Evolutionary conservation across 2,329 filamentous ascomycete genomes (phyloP).

Genomic region (Teratosphaeria zuluensis): DNA sequence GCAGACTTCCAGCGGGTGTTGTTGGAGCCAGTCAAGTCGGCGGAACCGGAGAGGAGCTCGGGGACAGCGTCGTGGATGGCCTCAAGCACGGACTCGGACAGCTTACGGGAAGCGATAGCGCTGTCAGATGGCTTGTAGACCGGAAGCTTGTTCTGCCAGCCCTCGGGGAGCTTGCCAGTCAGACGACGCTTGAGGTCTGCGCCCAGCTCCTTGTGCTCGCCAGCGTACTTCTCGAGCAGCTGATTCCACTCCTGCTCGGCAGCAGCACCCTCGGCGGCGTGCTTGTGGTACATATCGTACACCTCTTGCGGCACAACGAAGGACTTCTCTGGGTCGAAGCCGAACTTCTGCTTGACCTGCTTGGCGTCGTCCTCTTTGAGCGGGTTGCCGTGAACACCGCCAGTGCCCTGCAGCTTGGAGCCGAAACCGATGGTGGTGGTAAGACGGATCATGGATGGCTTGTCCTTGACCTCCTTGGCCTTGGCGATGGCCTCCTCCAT

Average conservation of each 20-base stretch:
- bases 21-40: constrained; percentile 97
- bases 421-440: constrained; percentile 96
- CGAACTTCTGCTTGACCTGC: constrained; percentile 88
- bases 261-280: constrained; percentile 74
- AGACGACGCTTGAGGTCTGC: constrained; percentile 75
- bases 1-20: constrained; percentile 97
- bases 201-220: constrained; percentile 67
- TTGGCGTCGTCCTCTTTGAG: constrained; percentile 91
- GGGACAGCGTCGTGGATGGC: constrained; percentile 76
- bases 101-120: constrained; percentile 86
- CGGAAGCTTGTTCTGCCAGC: constrained; percentile 91
- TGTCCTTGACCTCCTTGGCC: constrained; percentile 82
- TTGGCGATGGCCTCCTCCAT: constrained; percentile 84
- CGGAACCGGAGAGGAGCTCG: constrained; percentile 90
- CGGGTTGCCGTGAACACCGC: constrained; percentile 90
- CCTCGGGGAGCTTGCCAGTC: constrained; percentile 75
- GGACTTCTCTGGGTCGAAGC: constrained; percentile 87
- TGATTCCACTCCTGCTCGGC: constrained; percentile 92
- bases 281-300: constrained; percentile 82
- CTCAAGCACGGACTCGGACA: constrained; percentile 86
- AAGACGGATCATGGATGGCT: constrained; percentile 94
- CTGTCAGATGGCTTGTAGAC: constrained; percentile 78
- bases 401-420: constrained; percentile 84
- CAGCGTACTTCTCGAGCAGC: constrained; percentile 75
- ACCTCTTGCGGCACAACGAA: constrained; percentile 93